phyloP scores from a whole-genome alignment of 768 basidiomycete genomes.

The Leccinum fibrillosum region DNA sequence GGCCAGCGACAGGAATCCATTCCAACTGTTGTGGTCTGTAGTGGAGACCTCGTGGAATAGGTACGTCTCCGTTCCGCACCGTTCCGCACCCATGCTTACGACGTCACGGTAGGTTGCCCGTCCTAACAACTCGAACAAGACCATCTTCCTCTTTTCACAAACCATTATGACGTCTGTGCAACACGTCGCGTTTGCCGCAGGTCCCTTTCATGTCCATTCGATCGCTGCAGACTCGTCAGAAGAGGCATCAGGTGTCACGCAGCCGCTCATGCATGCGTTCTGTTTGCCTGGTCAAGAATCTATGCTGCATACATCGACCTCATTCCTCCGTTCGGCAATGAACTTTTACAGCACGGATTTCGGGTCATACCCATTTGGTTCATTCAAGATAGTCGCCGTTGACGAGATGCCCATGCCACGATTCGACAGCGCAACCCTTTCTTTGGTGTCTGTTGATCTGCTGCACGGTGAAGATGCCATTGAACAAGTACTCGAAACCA shows the following conservation, averaged over 20 bases:
- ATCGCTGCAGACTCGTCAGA: conserved; percentile 64
- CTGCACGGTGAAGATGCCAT: conserved; percentile 86
- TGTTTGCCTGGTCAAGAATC: conserved; percentile 87
- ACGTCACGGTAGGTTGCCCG: conserved; percentile 68
- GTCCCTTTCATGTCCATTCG: conserved; percentile 81
- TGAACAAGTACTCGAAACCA: conserved; percentile 89
- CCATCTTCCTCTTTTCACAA: conserved; percentile 91
- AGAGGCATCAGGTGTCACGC: conserved; percentile 59
- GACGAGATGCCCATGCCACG: conserved; percentile 80
- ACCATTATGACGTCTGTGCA: conserved; percentile 88
- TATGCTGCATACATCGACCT: conserved; percentile 63
- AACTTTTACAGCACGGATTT: conserved; percentile 87
- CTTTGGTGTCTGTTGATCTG: conserved; percentile 75
- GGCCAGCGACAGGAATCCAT: conserved; percentile 53
- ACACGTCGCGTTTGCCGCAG: conserved; percentile 93
- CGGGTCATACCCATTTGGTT: conserved; percentile 94
- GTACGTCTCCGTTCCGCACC: conserved; percentile 39
- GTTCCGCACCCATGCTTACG: conserved; percentile 5
- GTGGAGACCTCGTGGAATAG: conserved; percentile 94
- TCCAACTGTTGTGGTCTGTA: conserved; percentile 88
- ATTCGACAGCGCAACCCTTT: conserved; percentile 82
- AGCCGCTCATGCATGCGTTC: conserved; percentile 84
- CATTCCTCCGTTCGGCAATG: conserved; percentile 86
- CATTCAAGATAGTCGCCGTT: conserved; percentile 92
- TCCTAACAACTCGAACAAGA: conserved; percentile 90